Evolutionary conservation across 2,329 filamentous ascomycete species (phyloP).

Genomic region (Trichoderma atroviride): DNA sequence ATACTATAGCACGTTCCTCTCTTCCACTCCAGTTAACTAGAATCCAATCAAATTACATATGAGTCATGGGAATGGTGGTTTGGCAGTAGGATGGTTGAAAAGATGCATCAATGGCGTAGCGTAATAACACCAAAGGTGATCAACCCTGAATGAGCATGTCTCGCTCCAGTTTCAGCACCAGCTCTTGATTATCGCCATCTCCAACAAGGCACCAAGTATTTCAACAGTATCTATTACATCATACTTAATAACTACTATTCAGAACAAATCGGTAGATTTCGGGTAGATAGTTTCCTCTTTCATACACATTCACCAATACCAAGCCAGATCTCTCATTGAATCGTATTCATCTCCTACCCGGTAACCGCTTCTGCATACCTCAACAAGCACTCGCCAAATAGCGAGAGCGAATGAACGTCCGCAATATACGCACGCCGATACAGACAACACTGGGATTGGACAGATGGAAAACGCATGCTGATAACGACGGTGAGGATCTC

Average conservation of each 20-base stretch:
- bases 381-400: background rate
- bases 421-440: background rate
- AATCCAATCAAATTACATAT: too few species aligned
- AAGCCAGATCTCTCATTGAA: background rate
- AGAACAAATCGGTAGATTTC: background rate
- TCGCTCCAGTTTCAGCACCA: too few species aligned
- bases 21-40: too few species aligned
- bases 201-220: background rate
- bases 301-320: background rate
- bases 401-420: background rate
- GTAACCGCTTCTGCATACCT: background rate
- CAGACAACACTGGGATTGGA: background rate
- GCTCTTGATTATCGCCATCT: too few species aligned
- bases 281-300: background rate
- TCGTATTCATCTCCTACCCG: background rate
- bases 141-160: background rate
- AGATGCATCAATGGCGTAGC: too few species aligned
- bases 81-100: too few species aligned
- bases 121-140: background rate
- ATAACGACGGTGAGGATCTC: background rate
- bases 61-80: too few species aligned
- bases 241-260: background rate
- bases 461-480: background rate
- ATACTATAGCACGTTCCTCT: too few species aligned
- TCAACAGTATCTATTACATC: background rate